Base-by-base conservation (phyloP, 2,329 filamentous ascomycete species). In the Sporothrix mexicana region DNA sequence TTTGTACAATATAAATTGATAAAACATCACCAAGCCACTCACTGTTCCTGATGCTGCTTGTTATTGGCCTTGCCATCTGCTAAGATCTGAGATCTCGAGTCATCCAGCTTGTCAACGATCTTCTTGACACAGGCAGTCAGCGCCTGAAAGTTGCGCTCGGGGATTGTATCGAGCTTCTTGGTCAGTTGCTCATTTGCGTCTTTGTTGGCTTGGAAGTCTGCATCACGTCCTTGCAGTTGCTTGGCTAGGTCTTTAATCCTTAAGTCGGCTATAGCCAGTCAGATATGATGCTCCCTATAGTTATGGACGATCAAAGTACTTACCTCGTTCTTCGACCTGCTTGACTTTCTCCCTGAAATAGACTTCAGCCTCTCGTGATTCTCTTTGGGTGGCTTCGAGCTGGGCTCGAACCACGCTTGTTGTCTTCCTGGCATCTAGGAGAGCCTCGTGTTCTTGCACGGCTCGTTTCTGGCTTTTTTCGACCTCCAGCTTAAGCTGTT, bases 331-430 rank as follows among this genome's bases (percentile, higher is more conserved):
- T 36, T 59, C 69, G 12, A 70, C 72, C 9, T 23, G 51, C 13
- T 62, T 73, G 49, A n/a, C 72, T 49, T 77, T 73, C 4, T 74
- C 69, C 8, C 5, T n/a, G 9, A 68, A 41, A 12, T 72, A 53
- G 5, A 70, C 70, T 8, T 79, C 75, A 2, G 73, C 73, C 61
- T 78, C 74, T 3, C 80, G 75, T n/a, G 82, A 73, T 9, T 80
- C 78, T 51, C 73, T 73, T 30, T 78, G 79, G 47, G 82, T 76
- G 8, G 79, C 77, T 51, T 83, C 78, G 25, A 83, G 49, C 17
- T 55, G 80, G 10, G 78, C 75, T 20, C 77, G 79, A 5, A 86
- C 72, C 36, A 83, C 76, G 0, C 78, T 74, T 12, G 82, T 79
- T 0, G 80, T 76, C 2, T 81, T 59, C 1, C 66, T 71, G 15